These are phyloP conservation scores for Penicillium sp. DNA, from an alignment of 2,329 filamentous ascomycete species.

Conservation along the genomic window DNA sequence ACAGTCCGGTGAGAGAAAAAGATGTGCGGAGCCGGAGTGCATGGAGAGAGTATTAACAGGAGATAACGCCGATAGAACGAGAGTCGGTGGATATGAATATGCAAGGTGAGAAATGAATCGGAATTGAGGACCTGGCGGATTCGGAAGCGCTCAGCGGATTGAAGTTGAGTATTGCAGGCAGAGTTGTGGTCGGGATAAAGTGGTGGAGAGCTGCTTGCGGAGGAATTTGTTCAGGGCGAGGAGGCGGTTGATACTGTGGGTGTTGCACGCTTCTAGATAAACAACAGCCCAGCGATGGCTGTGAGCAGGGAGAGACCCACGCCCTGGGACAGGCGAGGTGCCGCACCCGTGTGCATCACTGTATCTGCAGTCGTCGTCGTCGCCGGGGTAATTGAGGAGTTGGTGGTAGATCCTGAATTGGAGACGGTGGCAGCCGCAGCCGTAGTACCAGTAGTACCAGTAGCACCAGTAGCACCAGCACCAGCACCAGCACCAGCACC, in stretches of 20 bases:
- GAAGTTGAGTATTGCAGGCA: background rate
- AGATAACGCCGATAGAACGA: conserved; percentile 8
- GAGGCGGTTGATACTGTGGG: background rate
- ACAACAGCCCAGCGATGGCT: conserved; percentile 19
- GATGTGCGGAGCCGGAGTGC: background rate
- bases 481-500: background rate
- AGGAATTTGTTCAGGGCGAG: background rate
- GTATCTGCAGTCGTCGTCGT: conserved; percentile 15
- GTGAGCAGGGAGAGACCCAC: conserved; percentile 28
- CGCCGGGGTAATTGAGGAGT: conserved; percentile 5
- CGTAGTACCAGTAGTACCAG: conserved; percentile 9
- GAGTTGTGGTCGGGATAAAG: background rate
- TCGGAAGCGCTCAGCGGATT: background rate
- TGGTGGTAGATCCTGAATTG: conserved; percentile 2
- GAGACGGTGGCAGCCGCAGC: conserved; percentile 8
- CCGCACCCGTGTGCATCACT: conserved; percentile 19
- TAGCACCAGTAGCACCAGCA: conserved; percentile 17
- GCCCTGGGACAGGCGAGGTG: conserved; percentile 20
- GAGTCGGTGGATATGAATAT: conserved; percentile 8
- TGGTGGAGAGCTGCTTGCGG: too few species aligned
- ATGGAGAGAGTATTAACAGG: background rate
- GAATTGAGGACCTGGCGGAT: background rate
- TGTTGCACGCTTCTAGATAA: conserved; percentile 17
- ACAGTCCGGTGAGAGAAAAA: background rate
- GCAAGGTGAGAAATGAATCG: background rate